Percentiles rank a stretch among this genome's conserved stretches.
These are phyloP conservation scores for Oryza longistaminata DNA, from an alignment of 176 grass and related monocot species.

Conservation along the genomic window DNA sequence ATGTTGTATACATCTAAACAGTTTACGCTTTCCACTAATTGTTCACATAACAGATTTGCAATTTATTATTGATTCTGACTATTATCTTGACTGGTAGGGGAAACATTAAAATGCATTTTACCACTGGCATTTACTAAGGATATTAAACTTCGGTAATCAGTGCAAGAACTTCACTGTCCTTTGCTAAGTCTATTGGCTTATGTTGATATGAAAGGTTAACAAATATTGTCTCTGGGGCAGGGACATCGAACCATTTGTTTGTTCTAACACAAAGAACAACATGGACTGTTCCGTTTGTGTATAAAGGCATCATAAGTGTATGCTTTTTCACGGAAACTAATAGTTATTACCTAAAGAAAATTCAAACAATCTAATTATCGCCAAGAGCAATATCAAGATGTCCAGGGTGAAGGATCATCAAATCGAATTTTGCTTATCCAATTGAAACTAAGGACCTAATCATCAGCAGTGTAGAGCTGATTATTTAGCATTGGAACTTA, in stretches of 20 bases:
- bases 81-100: background rate
- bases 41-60: background rate
- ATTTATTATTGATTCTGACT: background rate
- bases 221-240: background rate
- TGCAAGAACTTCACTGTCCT: background rate
- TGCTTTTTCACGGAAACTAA: background rate
- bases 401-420: background rate
- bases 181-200: background rate
- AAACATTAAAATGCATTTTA: background rate
- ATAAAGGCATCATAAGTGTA: background rate
- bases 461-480: background rate
- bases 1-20: background rate
- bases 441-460: background rate
- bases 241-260: background rate
- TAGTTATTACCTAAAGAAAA: background rate
- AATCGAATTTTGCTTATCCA: background rate
- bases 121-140: background rate
- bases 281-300: background rate
- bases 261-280: background rate
- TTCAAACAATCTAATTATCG: background rate
- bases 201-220: background rate
- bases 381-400: background rate
- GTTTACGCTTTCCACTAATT: background rate
- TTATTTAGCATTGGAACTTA: background rate
- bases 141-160: background rate